Evolutionary conservation across 345 rosid genomes (phyloP), one percentile per base, ranked within the genome.

Genomic region (Nephelium lappaceum): DNA sequence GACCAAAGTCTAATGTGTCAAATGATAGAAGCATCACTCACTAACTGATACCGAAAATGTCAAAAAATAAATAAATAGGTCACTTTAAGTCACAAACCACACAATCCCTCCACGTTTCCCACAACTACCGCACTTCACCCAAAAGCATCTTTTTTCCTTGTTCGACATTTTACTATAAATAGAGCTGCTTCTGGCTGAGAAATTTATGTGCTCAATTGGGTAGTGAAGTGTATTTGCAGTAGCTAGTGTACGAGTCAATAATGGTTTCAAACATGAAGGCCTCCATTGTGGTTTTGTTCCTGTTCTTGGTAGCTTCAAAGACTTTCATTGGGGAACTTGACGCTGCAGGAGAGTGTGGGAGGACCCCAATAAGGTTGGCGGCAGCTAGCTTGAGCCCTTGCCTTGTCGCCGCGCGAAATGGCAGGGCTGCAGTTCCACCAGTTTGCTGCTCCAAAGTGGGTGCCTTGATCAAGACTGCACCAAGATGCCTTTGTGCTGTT

Each of bases 371-470:
- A 1, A 53, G 79, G 55, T 82, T 89, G 0, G 97, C 95, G 0
- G 95, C 98, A 0, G 89, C 91, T 2, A 93, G 93, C 87, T 11
- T 95, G 73, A 89, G 84, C 83, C 97, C 97, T 2, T 95, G 98
- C 86, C 62, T 93, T 77, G 67, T 87, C 0, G 95, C 98, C 0
- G 90, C 95, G 0, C 78, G 84, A 81, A 92, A 90, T 64, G 86
- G 83, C 0, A 82, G 80, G 41, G 88, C 87, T 15, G 71, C 66
- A 15, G 95, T 91, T 68, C 87, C 97, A 14, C 91, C 92, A 0
- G 64, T 83, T 61, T 95, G 97, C 73, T 95, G 97, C 85, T 74
- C 91, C 42, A 95, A 89, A 84, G 93, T 93, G 0, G 91, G 84
- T 42, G 90, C 91, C 10, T 81, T 95, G 70, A 85, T 93, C 64